Base-by-base conservation (phyloP, 1,284 basidiomycete genomes). In the Coniferiporia weirii region DNA sequence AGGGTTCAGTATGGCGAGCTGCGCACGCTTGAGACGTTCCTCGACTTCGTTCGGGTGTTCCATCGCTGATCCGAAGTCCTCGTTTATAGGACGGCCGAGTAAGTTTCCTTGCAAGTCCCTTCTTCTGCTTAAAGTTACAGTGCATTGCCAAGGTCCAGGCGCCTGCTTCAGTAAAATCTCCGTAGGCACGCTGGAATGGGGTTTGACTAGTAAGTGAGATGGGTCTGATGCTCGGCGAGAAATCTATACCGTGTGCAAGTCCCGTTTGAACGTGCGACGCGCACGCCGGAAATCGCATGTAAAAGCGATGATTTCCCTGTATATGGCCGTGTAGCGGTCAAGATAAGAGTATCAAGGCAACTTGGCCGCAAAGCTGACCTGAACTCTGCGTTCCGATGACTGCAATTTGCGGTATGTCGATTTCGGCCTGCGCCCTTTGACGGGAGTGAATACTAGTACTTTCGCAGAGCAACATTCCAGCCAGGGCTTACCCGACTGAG, bases 1-100 rank as follows among this genome's bases (percentile, higher is more conserved):
- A 0, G 87, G 87, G 64, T 87, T 88, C 3, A 92, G 72, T 15
- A 91, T 83, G 0, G 89, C 89, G 0, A 76, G 72, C 67, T 92
- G 89, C 0, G 89, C 89, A 0, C 85, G 77, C 3, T 81, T 73
- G 54, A 91, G 82, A 1, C 82, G 76, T 10, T 84, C 82, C 62
- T 89, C 83, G 1, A 91, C 85, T 0, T 77, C 67, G 0, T 64
- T 56, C 57, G 83, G 84, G 58, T 81, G 69, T 34, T 66, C 71
- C n/a, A 91, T 83, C 1, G 73, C 62, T 0, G 66, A 61, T 0
- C 89, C 89, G 55, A 90, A 91, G 0, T 63, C 44, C 10, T 76
- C 69, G 13, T 76, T 77, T 0, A 64, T 68, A 0, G 77, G 0
- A 82, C 83, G 0, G 69, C 64, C 0, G 70, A 66, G 60, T 85